phyloP scores from a whole-genome alignment of 2,329 filamentous ascomycete genomes.

The Paecilomyces niveus region DNA sequence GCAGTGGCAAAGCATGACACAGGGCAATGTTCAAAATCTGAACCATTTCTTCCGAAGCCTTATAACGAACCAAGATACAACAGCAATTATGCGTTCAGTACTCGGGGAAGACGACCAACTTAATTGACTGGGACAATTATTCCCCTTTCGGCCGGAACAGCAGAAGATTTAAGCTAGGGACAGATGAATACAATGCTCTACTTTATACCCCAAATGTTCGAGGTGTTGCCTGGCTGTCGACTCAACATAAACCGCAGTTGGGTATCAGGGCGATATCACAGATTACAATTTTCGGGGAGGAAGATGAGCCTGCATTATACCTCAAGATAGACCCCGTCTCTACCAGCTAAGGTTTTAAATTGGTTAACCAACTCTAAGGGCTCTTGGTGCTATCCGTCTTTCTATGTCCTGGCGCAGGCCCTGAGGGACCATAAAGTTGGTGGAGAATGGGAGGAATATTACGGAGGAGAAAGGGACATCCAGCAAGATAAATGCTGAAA shows the following conservation, averaged over 20 bases:
- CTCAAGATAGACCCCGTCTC: not conserved
- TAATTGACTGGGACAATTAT: not conserved
- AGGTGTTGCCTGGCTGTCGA: not conserved
- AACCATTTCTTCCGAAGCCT: not conserved
- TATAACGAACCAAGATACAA: not conserved
- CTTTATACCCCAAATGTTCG: not conserved
- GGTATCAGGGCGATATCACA: not conserved
- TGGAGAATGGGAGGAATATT: too few relatives aligned
- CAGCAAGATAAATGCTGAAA: too few relatives aligned
- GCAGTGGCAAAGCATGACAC: not conserved
- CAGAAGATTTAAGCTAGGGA: not conserved
- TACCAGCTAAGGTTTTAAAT: not conserved
- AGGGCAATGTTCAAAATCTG: not conserved
- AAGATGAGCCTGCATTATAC: not conserved
- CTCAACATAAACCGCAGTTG: not conserved
- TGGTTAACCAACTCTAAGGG: not conserved
- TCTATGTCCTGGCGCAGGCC: not conserved
- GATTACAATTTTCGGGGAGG: not conserved
- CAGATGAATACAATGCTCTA: not conserved
- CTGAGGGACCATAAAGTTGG: not conserved
- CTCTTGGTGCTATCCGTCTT: too few relatives aligned
- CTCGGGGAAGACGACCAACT: not conserved
- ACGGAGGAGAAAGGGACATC: too few relatives aligned
- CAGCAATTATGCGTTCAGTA: not conserved
- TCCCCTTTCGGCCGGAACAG: not conserved